Evolutionary conservation across 768 basidiomycete genomes (phyloP), one percentile per base, ranked within the genome.

Genomic region (Leccinum pellstonianum): DNA sequence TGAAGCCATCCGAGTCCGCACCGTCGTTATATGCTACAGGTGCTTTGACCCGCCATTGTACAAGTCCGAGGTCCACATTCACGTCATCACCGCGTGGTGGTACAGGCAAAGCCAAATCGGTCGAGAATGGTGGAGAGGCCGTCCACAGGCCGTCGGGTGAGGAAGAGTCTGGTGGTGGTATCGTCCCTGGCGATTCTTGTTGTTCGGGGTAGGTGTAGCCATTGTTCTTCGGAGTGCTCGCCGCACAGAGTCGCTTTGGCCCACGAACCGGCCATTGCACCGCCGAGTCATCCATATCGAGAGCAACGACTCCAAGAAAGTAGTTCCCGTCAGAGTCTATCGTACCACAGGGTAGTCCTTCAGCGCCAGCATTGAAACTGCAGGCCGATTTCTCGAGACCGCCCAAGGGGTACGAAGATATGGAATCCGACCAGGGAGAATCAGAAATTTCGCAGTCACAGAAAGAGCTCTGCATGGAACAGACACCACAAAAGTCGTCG

Each of bases 111-210:
- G 7, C 48, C 23, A 10, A 43, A 17, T 38, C 43, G 31, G 52
- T 51, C 49, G 33, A 31, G 19, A 56, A 33, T n/a, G 52, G 58
- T 2, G 56, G 60, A 1, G 49, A 49, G 27, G 56, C 46, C 2
- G 14, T 14, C 15, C 41, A 49, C n/a, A 59, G 23, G 6, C 46
- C 12, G 14, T 59, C 25, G 46, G 67, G 65, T 3, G 67, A 71
- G 23, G 69, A 70, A 11, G 69, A 71, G 5, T 61, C 59, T 19
- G 69, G 67, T 58, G 69, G 69, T 14, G 37, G 58, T 0, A 23
- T 46, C 46, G 51, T 8, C n/a, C 23, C 23, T 10, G 64, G 62
- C 0, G 61, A 59, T n/a, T 52, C 50, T 53, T 58, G 60, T 38
- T 25, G 29, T 29, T 57, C 52, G 47, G 7, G 25, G 33, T 35